Evolutionary conservation across 2,329 filamentous ascomycete genomes (phyloP), one percentile per base, ranked within the genome.

Genomic region (Diplodia mutila): DNA sequence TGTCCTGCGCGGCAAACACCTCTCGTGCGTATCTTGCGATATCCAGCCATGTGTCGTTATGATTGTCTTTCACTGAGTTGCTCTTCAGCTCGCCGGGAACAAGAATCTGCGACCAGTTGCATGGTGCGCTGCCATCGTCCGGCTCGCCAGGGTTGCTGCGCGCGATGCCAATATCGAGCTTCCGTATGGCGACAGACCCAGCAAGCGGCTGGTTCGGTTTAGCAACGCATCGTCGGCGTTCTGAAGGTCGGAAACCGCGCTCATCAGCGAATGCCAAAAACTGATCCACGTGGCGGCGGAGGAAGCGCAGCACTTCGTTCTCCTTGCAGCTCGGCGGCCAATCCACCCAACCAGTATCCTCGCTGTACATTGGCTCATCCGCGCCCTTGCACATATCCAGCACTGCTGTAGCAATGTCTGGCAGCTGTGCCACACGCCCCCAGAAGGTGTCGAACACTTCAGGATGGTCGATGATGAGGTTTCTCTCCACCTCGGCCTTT

Each of bases 61-160:
- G 69, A 67, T 39, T 81, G 65, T 85, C 79, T 25, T 78, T 75
- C 6, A 67, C 70, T 16, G 72, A 78, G 67, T 85, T 84, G 61
- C 78, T 81, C 72, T 83, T 83, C 18, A 85, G 74, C 71, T 84
- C 80, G 68, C 82, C 78, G 2, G 78, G 76, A 39, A 85, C 71
- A 5, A 84, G 76, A 61, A 85, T 80, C 42, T 83, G 75, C 4
- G 74, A 78, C 81, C 74, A 84, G 69, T 69, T 69, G 67, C 71
- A 54, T 9, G 68, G 65, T 63, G 68, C 65, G 39, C 70, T 69
- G 51, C 74, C 70, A 12, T 61, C 23, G 18, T 29, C 48, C 53
- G 51, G 39, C 48, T 67, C 37, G 34, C 12, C 34, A 37, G 34
- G 34, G 9, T 37, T 37, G 51, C 51, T 14, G 48, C 65, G 16